Percentiles rank a stretch among this genome's conserved stretches.
phyloP scores from a whole-genome alignment of 164 flowering plant genomes.

The Tetracentron sinense region DNA sequence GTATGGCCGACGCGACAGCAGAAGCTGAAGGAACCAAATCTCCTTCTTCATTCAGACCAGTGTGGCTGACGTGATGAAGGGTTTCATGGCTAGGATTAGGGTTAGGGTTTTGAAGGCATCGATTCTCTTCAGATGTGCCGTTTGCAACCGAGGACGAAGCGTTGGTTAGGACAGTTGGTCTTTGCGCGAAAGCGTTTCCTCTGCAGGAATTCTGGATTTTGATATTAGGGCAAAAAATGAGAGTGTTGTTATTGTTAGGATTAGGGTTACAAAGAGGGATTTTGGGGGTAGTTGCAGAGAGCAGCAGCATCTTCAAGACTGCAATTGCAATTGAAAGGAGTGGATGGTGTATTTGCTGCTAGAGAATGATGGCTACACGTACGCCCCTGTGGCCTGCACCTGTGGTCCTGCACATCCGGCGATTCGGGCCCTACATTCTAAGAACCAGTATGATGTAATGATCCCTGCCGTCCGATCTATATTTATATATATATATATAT shows the following conservation, averaged over 20 bases:
- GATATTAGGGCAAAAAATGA: neutral
- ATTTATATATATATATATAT: too few relatives aligned
- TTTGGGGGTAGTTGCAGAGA: slow-evolving; percentile 27
- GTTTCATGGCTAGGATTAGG: neutral
- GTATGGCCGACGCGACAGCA: slow-evolving; percentile 65
- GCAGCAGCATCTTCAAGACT: slow-evolving; percentile 20
- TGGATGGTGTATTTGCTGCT: too few relatives aligned
- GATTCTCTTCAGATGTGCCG: slow-evolving; percentile 6
- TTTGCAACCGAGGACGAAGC: slow-evolving; percentile 14
- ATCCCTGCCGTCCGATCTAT: too few relatives aligned
- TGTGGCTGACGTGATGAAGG: slow-evolving; percentile 26
- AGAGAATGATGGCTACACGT: too few relatives aligned
- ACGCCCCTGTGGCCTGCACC: too few relatives aligned
- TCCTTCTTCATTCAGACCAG: slow-evolving; percentile 17
- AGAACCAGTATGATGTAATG: too few relatives aligned
- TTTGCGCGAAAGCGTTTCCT: slow-evolving; percentile 3
- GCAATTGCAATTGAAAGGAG: neutral
- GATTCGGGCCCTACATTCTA: too few relatives aligned
- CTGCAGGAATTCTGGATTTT: slow-evolving; percentile 2
- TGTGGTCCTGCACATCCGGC: too few relatives aligned
- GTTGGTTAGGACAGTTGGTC: slow-evolving; percentile 2
- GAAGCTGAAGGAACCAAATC: slow-evolving; percentile 58
- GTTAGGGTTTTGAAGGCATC: slow-evolving; percentile 14
- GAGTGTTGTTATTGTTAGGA: neutral
- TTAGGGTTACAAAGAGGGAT: neutral